Evolutionary conservation across 1,284 basidiomycete genomes (phyloP).

Genomic region (Sphaerobolus stellatus): DNA sequence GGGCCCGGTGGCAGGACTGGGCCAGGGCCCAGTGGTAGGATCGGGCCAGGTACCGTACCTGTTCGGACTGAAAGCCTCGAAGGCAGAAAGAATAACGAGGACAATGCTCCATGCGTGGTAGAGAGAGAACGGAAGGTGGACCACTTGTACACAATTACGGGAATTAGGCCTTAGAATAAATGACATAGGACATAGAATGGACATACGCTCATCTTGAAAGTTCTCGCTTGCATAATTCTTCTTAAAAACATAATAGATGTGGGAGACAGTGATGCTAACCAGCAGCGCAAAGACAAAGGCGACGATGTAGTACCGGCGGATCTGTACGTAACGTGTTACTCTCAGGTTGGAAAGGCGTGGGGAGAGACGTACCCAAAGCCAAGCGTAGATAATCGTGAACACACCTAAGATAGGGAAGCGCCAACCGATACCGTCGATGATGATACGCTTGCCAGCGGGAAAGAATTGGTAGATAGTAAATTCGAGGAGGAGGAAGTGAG

Average conservation of each 20-base stretch:
- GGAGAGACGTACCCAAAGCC: slow-evolving; percentile 58
- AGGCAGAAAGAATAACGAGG: slow-evolving; percentile 83
- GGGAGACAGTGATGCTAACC: slow-evolving; percentile 78
- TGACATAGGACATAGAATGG: slow-evolving; percentile 21
- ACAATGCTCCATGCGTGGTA: slow-evolving; percentile 96
- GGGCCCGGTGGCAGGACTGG: slow-evolving; percentile 58
- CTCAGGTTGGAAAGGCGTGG: background rate
- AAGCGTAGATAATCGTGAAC: slow-evolving; percentile 84
- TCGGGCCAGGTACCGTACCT: too few species aligned
- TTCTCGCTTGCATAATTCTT: slow-evolving; percentile 70
- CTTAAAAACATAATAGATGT: slow-evolving; percentile 93
- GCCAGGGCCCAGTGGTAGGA: too few species aligned
- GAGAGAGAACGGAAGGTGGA: slow-evolving; percentile 87
- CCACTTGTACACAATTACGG: slow-evolving; percentile 32
- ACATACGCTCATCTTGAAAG: slow-evolving; percentile 59
- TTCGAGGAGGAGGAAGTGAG: slow-evolving; percentile 85
- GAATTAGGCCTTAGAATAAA: background rate
- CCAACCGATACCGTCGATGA: slow-evolving; percentile 87
- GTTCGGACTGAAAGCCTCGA: slow-evolving; percentile 89
- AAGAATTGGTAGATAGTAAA: slow-evolving; percentile 90
- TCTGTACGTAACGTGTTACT: background rate
- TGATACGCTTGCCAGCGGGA: slow-evolving; percentile 71
- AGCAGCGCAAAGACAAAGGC: slow-evolving; percentile 86
- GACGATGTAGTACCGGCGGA: slow-evolving; percentile 11
- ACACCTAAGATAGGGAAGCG: slow-evolving; percentile 82